Conservation (phyloP, 192 early-diverging fungal species). For the Coemansia sp. region DNA sequence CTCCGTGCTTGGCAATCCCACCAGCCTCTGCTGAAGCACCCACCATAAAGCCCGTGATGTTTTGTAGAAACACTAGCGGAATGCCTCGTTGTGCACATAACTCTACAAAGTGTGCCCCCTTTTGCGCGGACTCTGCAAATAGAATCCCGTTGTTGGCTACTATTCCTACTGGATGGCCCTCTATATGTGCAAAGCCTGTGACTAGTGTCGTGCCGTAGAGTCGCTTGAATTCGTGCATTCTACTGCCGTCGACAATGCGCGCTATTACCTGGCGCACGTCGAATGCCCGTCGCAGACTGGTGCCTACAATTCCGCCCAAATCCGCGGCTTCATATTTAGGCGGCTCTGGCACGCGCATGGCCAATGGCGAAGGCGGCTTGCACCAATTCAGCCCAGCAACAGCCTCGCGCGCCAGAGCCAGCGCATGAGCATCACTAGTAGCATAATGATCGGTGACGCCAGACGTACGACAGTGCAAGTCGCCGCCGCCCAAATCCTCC, state of each 20-base stretch:
- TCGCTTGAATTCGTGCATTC: conserved; percentile 92
- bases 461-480: conserved; percentile 89
- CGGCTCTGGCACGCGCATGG: conserved; percentile 59
- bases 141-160: conserved; percentile 96
- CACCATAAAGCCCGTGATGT: conserved; percentile 98
- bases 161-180: conserved; percentile 90
- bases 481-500: conserved; percentile 93
- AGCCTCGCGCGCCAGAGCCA: conserved; percentile 77
- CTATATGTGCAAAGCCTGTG: conserved; percentile 87
- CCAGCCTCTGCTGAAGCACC: conserved; percentile 89
- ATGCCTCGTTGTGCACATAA: conserved; percentile 85
- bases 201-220: conserved; percentile 86
- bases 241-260: conserved; percentile 89
- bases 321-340: conserved; percentile 82
- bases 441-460: conserved; percentile 97
- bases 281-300: conserved; percentile 83
- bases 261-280: conserved; percentile 92
- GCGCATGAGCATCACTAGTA: conserved; percentile 81
- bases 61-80: conserved; percentile 91
- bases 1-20: conserved; percentile 97
- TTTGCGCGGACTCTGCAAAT: conserved; percentile 90
- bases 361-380: conserved; percentile 56
- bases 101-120: conserved; percentile 95
- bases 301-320: conserved; percentile 91
- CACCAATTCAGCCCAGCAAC: conserved; percentile 83